Conservation (phyloP, 2,329 filamentous ascomycete species). For the Pseudomassariella vexata region DNA sequence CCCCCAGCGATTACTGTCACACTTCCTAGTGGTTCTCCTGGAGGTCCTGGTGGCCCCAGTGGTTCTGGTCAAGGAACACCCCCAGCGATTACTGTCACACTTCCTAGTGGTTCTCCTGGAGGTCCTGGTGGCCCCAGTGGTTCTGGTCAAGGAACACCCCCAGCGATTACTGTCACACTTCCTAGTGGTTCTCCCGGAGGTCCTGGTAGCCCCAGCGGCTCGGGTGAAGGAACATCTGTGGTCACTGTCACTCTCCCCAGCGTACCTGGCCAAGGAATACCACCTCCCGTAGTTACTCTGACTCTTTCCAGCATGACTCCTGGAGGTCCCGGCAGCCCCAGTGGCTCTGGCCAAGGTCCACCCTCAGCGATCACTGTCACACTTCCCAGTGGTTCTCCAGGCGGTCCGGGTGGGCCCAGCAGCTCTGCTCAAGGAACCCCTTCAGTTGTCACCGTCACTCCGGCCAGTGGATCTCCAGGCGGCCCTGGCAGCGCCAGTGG, state of each 20-base stretch:
- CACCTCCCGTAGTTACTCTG: no score
- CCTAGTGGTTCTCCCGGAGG: not conserved
- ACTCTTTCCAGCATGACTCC: constrained; percentile 2
- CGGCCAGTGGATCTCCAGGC: not conserved
- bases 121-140: constrained; percentile 3
- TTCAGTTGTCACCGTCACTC: no score
- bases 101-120: not conserved
- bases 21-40: no score
- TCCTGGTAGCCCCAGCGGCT: not conserved
- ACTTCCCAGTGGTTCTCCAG: not conserved
- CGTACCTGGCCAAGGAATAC: no score
- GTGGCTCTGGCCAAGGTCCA: constrained; percentile 3
- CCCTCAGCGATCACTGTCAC: constrained; percentile 1
- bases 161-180: no score
- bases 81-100: no score
- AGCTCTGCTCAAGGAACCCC: no score
- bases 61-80: no score
- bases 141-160: not conserved
- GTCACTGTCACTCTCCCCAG: constrained; percentile 1
- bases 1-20: no score
- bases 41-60: no score
- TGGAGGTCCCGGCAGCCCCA: constrained; percentile 1
- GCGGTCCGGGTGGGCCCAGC: constrained; percentile 2
- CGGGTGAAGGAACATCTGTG: not conserved
- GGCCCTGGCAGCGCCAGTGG: no score